Percentiles rank a stretch among this genome's conserved stretches.
Conservation (phyloP, 2,329 filamentous ascomycete species). For the Claviceps paspali region DNA sequence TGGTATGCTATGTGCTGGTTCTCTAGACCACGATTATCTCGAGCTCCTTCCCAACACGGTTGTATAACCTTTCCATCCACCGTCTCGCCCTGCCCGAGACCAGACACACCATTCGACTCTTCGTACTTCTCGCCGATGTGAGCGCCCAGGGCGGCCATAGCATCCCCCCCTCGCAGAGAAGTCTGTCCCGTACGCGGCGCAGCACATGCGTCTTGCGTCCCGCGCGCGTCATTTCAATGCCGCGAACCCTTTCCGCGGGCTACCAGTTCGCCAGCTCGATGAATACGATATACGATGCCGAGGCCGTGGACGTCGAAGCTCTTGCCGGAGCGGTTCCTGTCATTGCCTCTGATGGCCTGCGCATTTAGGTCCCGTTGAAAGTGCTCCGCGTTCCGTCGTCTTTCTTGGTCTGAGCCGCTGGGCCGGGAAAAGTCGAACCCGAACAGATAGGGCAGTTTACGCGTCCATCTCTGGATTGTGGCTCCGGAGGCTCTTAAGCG, state of each 20-base stretch:
- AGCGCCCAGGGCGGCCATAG: conserved; percentile 19
- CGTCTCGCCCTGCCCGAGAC: conserved; percentile 26
- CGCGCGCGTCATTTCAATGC: conserved; percentile 20
- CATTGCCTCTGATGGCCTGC: conserved; percentile 19
- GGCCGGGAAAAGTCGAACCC: conserved; percentile 42
- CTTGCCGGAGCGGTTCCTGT: conserved; percentile 27
- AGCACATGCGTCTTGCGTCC: conserved; percentile 23
- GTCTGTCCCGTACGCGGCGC: conserved; percentile 17
- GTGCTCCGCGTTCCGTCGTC: too few species aligned
- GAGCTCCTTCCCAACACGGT: too few species aligned
- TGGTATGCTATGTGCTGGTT: not conserved
- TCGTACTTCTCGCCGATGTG: conserved; percentile 26
- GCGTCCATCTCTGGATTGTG: conserved; percentile 22
- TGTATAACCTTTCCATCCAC: too few species aligned
- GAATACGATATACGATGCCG: conserved; percentile 34
- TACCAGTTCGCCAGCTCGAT: conserved; percentile 39
- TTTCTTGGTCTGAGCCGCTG: conserved; percentile 27
- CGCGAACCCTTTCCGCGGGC: conserved; percentile 27
- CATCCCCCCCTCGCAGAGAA: conserved; percentile 17
- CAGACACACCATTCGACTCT: conserved; percentile 21
- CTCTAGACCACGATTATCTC: too few species aligned
- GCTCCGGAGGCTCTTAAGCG: conserved; percentile 41
- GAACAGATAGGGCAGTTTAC: conserved; percentile 30
- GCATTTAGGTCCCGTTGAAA: too few species aligned
- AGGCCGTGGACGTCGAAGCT: conserved; percentile 37